Conservation (phyloP, 225 moss, liverwort and hornwort genomes). For the Physcomitrellopsis africana region DNA sequence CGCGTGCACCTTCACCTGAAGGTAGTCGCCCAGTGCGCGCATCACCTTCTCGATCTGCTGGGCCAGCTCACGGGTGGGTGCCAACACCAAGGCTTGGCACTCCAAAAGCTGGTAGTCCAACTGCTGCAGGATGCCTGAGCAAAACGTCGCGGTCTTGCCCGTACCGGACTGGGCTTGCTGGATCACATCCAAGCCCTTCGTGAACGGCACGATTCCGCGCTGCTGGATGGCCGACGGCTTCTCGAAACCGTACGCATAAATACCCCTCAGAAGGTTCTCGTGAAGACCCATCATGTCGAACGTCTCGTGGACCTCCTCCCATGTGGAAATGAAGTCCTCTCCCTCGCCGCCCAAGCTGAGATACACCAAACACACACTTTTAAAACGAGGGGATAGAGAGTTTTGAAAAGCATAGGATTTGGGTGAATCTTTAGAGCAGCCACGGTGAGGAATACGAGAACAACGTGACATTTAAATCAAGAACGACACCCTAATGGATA, state of each 20-base stretch:
- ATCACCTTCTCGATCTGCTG: slow-evolving; percentile 82
- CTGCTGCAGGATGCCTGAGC: slow-evolving; percentile 70
- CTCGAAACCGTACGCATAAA: slow-evolving; percentile 83
- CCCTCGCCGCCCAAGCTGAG: slow-evolving; percentile 65
- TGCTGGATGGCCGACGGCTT: slow-evolving; percentile 79
- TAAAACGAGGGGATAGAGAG: too few relatives aligned
- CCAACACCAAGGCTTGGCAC: slow-evolving; percentile 73
- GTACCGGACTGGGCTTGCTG: slow-evolving; percentile 77
- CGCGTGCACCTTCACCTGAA: slow-evolving; percentile 72
- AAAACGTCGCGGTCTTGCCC: slow-evolving; percentile 78
- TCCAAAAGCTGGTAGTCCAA: slow-evolving; percentile 65
- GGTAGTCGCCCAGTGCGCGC: slow-evolving; percentile 72
- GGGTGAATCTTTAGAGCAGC: too few relatives aligned
- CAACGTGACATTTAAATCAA: too few relatives aligned
- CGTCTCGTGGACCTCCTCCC: slow-evolving; percentile 82
- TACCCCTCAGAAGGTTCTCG: slow-evolving; percentile 71
- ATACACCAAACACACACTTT: too few relatives aligned
- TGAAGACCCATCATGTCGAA: slow-evolving; percentile 76
- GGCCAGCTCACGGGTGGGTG: slow-evolving; percentile 75
- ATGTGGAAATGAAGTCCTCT: slow-evolving; percentile 75
- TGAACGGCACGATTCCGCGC: slow-evolving; percentile 75
- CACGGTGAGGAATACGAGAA: too few relatives aligned
- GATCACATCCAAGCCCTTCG: slow-evolving; percentile 71
- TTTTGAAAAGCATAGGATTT: too few relatives aligned
- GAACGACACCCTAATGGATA: too few relatives aligned